Conservation (phyloP, 495 filamentous ascomycete genomes). For the Trichoderma gamsii region DNA sequence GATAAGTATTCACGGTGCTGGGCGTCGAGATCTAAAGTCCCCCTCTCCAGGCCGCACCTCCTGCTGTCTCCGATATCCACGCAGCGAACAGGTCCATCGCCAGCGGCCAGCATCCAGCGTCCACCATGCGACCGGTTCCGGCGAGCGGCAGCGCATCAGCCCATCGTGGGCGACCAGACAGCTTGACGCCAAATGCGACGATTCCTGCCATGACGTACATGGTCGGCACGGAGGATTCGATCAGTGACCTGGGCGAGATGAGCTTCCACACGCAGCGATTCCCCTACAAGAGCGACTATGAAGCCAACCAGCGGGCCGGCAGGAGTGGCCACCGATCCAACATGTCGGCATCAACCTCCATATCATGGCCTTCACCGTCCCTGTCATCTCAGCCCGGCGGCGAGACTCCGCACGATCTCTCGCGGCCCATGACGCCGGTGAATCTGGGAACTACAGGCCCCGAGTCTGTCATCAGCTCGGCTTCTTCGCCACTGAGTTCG, state of each 20-base stretch:
- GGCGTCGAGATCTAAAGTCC: not conserved
- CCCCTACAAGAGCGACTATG: constrained; percentile 1
- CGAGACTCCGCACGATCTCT: constrained; percentile 23
- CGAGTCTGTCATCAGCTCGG: constrained; percentile 39
- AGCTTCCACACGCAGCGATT: not conserved
- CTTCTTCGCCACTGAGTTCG: constrained; percentile 52
- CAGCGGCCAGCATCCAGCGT: not conserved
- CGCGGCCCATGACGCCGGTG: constrained; percentile 52
- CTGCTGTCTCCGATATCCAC: not conserved
- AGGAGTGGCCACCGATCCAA: not conserved
- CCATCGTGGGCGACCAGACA: constrained; percentile 6
- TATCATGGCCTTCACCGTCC: constrained; percentile 11
- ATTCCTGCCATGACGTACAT: constrained; percentile 8
- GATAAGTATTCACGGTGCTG: not conserved
- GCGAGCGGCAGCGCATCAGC: not conserved
- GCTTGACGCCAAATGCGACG: constrained; percentile 8
- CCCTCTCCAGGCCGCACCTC: not conserved
- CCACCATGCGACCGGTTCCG: constrained; percentile 5
- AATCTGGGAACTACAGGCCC: constrained; percentile 43
- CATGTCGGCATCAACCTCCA: not conserved
- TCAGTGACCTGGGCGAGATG: not conserved
- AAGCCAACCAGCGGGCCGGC: not conserved
- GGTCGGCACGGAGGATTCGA: not conserved
- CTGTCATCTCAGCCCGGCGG: not conserved
- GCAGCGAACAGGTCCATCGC: not conserved